Evolutionary conservation across 75 land plant genomes (phyloP).

Genomic region (Pinus albicaulis): DNA sequence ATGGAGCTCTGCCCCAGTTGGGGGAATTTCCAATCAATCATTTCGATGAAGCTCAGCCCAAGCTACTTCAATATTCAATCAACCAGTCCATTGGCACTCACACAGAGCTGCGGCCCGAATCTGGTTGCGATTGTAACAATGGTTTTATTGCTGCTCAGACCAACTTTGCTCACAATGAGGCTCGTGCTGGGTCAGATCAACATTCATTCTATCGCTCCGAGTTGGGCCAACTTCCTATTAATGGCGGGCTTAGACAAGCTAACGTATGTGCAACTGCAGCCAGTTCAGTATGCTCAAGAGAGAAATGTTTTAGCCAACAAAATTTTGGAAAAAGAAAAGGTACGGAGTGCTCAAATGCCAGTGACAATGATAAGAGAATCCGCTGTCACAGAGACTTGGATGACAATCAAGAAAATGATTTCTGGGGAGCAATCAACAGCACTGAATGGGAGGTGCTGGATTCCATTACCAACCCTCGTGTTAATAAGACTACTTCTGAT

Average conservation of each 20-base stretch:
- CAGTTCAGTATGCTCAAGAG: neutral
- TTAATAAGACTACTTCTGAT: neutral
- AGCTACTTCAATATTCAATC: neutral
- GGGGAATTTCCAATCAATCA: slow-evolving; percentile 5
- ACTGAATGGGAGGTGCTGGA: slow-evolving; percentile 5
- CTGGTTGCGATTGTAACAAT: neutral
- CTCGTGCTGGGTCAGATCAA: neutral
- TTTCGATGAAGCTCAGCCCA: slow-evolving; percentile 2
- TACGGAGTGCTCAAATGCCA: neutral
- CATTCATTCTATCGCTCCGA: neutral
- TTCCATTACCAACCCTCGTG: slow-evolving; percentile 3
- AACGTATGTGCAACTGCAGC: neutral
- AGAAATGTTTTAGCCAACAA: neutral
- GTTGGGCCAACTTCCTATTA: neutral
- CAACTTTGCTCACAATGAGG: neutral
- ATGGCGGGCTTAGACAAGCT: neutral
- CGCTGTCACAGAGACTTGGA: neutral
- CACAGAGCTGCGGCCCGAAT: too few relatives aligned
- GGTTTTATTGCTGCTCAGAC: neutral
- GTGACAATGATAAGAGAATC: neutral
- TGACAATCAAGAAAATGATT: neutral
- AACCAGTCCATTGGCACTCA: neutral
- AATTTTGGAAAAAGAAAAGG: neutral
- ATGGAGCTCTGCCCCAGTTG: neutral
- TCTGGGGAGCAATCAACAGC: slow-evolving; percentile 12